phyloP scores from a whole-genome alignment of 2,329 filamentous ascomycete species.

The Arthrobotrys iridis region DNA sequence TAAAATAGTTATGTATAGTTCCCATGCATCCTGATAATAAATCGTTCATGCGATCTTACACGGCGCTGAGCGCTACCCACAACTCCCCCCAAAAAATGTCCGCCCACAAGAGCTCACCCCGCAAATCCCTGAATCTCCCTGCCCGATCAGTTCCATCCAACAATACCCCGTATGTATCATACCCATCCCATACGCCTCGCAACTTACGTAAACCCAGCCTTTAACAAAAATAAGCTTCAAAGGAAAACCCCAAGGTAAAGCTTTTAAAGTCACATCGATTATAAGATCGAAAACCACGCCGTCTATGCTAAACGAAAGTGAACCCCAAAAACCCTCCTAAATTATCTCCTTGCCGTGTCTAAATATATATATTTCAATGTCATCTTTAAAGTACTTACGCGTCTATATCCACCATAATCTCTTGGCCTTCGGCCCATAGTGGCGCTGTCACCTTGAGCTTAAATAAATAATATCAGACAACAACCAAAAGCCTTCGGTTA shows the following conservation, averaged over 20 bases:
- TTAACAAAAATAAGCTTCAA: not conserved
- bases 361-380: not conserved
- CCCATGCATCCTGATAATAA: too few relatives aligned
- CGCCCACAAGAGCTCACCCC: not conserved
- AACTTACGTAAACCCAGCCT: constrained; percentile 4
- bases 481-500: not conserved
- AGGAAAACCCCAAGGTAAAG: not conserved
- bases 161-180: too few relatives aligned
- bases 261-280: too few relatives aligned
- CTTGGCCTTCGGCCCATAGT: constrained; percentile 5
- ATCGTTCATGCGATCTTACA: too few relatives aligned
- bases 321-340: not conserved
- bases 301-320: too few relatives aligned
- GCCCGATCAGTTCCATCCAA: not conserved
- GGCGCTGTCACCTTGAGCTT: constrained; percentile 22
- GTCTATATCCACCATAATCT: constrained; percentile 6
- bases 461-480: not conserved
- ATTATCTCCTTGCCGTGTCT: constrained; percentile 2
- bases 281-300: too few relatives aligned
- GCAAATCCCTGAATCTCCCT: constrained; percentile 18
- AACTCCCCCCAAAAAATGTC: not conserved
- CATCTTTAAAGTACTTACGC: not conserved
- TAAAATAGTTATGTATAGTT: too few relatives aligned
- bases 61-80: too few relatives aligned
- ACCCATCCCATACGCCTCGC: constrained; percentile 2